These are phyloP conservation scores for Dendryphion nanum DNA, from an alignment of 2,329 filamentous ascomycete genomes.

Conservation along the genomic window DNA sequence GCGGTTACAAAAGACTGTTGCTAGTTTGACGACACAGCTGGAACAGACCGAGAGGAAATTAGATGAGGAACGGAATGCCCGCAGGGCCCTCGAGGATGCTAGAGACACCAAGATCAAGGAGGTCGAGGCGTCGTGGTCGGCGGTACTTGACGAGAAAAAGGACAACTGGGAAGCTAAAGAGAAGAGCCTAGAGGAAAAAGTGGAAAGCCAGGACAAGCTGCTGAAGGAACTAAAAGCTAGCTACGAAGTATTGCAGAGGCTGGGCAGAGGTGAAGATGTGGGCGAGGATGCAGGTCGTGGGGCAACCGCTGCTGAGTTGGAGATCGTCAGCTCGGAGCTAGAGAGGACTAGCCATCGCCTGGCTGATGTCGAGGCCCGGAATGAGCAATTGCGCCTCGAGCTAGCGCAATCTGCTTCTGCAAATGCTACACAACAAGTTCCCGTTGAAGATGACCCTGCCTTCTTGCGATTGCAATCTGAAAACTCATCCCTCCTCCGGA, in stretches of 20 bases:
- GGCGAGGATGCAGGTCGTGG: constrained; percentile 59
- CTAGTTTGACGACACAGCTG: constrained; percentile 72
- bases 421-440: constrained; percentile 57
- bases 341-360: constrained; percentile 84
- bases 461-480: constrained; percentile 88
- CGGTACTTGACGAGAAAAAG: constrained; percentile 87
- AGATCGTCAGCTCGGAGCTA: constrained; percentile 87
- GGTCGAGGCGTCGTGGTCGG: constrained; percentile 84
- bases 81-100: constrained; percentile 73
- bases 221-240: constrained; percentile 94
- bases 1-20: constrained; percentile 76
- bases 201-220: constrained; percentile 88
- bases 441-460: constrained; percentile 82
- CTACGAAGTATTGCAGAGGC: constrained; percentile 91
- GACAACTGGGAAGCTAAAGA: constrained; percentile 97
- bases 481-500: constrained; percentile 87
- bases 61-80: constrained; percentile 71
- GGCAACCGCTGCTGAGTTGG: constrained; percentile 84
- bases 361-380: constrained; percentile 88
- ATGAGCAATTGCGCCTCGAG: constrained; percentile 88
- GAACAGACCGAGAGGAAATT: constrained; percentile 79
- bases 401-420: constrained; percentile 83
- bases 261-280: constrained; percentile 69
- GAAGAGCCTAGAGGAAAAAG: constrained; percentile 84
- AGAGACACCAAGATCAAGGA: constrained; percentile 82